A percentile compares a stretch with the other conserved stretches of the same genome.
phyloP scores from a whole-genome alignment of 805 yeast genomes.

The Myxozyma geophila region DNA sequence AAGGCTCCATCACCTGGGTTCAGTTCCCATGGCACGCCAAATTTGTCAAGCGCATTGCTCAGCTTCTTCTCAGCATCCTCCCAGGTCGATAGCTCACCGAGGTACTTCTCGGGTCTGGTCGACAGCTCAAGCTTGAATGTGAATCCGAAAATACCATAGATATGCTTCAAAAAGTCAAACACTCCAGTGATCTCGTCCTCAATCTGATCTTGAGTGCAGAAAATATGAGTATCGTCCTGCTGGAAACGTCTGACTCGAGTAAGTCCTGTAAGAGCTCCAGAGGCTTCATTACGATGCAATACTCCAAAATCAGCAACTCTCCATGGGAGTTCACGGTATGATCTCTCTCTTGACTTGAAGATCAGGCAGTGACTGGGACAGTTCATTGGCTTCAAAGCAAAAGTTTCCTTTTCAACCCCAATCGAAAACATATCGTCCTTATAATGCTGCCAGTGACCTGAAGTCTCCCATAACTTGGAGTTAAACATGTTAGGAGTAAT shows the following conservation, averaged over 20 bases:
- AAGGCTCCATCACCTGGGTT: constrained; percentile 96
- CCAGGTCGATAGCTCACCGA: constrained; percentile 84
- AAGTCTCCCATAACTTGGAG: constrained; percentile 95
- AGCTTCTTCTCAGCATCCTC: constrained; percentile 75
- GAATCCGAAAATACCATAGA: constrained; percentile 72
- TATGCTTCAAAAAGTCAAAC: constrained; percentile 70
- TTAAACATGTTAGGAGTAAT: constrained; percentile 99
- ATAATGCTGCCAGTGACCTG: constrained; percentile 98
- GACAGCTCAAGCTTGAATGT: constrained; percentile 70
- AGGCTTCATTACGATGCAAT: constrained; percentile 89
- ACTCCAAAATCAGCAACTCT: constrained; percentile 88
- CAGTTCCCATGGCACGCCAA: constrained; percentile 65
- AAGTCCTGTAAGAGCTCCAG: constrained; percentile 90
- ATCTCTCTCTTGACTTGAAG: constrained; percentile 72
- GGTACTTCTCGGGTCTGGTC: constrained; percentile 80
- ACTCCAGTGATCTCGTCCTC: constrained; percentile 72
- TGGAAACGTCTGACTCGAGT: constrained; percentile 94
- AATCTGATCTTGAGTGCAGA: constrained; percentile 81
- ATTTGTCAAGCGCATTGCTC: constrained; percentile 59
- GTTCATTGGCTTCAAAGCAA: constrained; percentile 88
- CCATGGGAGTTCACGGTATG: constrained; percentile 85
- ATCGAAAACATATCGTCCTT: constrained; percentile 96
- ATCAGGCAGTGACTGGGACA: constrained; percentile 82
- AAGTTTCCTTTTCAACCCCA: constrained; percentile 94
- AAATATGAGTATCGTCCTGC: constrained; percentile 98